phyloP scores from a whole-genome alignment of 106 monocot genomes.

The Gastrodia elata region DNA sequence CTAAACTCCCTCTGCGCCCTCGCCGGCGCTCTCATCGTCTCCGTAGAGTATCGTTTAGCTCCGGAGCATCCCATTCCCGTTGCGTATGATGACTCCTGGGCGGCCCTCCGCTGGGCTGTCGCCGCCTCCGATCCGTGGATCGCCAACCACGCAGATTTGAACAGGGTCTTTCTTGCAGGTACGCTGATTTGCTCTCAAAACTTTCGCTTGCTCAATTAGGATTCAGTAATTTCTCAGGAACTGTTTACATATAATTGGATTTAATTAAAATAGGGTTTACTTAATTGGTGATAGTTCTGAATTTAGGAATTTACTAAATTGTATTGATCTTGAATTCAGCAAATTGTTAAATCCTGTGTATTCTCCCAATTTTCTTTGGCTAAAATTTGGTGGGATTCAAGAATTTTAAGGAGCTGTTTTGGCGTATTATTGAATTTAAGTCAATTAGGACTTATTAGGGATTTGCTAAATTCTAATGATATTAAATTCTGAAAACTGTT shows the following conservation, averaged over 20 bases:
- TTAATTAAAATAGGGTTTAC: neutral
- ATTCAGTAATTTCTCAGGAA: too few species aligned
- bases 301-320: too few species aligned
- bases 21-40: conserved; percentile 29
- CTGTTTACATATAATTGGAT: neutral
- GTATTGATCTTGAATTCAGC: too few species aligned
- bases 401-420: too few species aligned
- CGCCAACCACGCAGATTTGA: conserved; percentile 18
- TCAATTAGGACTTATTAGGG: too few species aligned
- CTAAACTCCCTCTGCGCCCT: conserved; percentile 25
- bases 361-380: too few species aligned
- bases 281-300: neutral
- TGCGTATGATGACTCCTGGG: conserved; percentile 54
- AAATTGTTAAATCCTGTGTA: too few species aligned
- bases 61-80: conserved; percentile 58
- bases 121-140: conserved; percentile 20
- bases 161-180: conserved; percentile 22
- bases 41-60: conserved; percentile 50
- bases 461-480: too few species aligned
- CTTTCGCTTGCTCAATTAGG: too few species aligned
- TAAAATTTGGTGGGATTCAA: too few species aligned
- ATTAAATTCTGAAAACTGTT: too few species aligned
- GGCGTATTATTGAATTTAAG: too few species aligned
- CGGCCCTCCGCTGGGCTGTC: conserved; percentile 37
- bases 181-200: neutral